A percentile compares a stretch with the other conserved stretches of the same genome.
These are phyloP conservation scores for Calocybe gangraenosa DNA, from an alignment of 768 basidiomycete genomes.

Conservation along the genomic window DNA sequence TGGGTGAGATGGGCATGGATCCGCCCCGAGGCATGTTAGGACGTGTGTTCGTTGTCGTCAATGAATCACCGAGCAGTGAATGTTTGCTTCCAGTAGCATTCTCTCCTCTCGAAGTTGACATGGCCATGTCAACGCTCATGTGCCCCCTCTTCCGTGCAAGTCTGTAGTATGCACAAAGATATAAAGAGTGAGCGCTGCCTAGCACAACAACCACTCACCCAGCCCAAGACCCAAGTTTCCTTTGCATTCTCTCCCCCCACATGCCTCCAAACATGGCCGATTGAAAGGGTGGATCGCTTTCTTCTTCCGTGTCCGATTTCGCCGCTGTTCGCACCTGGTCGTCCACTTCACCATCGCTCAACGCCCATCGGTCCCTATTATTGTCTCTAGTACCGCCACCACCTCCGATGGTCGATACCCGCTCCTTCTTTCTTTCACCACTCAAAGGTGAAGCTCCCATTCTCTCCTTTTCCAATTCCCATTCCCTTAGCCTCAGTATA, in stretches of 20 bases:
- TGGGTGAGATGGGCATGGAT: conserved; percentile 26
- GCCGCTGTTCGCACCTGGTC: conserved; percentile 13
- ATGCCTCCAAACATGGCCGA: conserved; percentile 26
- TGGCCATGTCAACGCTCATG: conserved; percentile 15
- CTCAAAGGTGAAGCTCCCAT: conserved; percentile 10
- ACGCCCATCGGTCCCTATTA: conserved; percentile 19
- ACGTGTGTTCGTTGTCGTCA: conserved; percentile 10
- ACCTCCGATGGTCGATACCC: conserved; percentile 9
- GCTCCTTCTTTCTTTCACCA: conserved; percentile 11
- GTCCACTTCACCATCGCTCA: conserved; percentile 40
- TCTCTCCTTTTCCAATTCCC: conserved; percentile 23
- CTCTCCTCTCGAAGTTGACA: conserved; percentile 6
- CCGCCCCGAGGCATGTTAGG: conserved; percentile 6
- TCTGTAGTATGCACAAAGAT: conserved; percentile 9
- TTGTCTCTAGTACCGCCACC: too few relatives aligned
- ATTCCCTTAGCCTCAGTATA: conserved; percentile 34
- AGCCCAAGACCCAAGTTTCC: conserved; percentile 42
- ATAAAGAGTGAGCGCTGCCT: not conserved
- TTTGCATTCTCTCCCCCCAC: conserved; percentile 41
- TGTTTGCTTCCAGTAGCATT: not conserved
- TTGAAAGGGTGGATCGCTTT: conserved; percentile 31
- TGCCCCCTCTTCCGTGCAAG: conserved; percentile 21
- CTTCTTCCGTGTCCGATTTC: conserved; percentile 41
- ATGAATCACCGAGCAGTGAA: not conserved
- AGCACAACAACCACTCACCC: conserved; percentile 24